Conservation (phyloP, 768 basidiomycete genomes). For the Russula virescens region DNA sequence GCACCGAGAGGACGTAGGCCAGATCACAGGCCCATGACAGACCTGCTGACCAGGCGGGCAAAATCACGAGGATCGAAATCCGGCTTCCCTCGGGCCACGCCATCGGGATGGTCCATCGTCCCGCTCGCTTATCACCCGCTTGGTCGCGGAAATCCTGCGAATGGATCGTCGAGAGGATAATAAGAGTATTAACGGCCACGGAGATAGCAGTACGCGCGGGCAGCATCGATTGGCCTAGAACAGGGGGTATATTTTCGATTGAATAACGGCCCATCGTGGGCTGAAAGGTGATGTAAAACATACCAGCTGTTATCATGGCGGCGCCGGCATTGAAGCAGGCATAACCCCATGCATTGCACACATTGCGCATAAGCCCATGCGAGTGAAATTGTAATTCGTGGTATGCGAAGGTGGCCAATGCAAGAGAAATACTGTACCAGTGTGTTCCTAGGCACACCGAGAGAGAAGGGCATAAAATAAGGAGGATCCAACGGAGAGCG, state of each 20-base stretch:
- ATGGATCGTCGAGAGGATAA: constrained; percentile 35
- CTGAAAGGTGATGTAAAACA: neutral
- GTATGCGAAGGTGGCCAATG: constrained; percentile 22
- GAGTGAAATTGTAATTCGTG: constrained; percentile 25
- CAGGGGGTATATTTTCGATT: too few species aligned
- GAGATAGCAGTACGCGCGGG: neutral
- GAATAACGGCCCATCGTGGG: too few species aligned
- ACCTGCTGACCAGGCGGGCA: constrained; percentile 26
- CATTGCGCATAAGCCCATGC: constrained; percentile 20
- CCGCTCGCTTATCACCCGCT: constrained; percentile 29
- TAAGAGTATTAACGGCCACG: constrained; percentile 28
- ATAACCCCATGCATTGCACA: constrained; percentile 23
- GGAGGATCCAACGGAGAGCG: constrained; percentile 24
- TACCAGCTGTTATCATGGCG: constrained; percentile 6
- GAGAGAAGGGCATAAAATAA: constrained; percentile 22
- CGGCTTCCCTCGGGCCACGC: constrained; percentile 17
- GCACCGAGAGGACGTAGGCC: constrained; percentile 7
- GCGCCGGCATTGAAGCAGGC: constrained; percentile 27
- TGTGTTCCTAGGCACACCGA: constrained; percentile 8
- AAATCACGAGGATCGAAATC: constrained; percentile 22
- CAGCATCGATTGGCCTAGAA: neutral
- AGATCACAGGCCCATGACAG: constrained; percentile 25
- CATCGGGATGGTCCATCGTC: constrained; percentile 32
- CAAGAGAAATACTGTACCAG: constrained; percentile 16
- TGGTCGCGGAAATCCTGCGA: constrained; percentile 34